A percentile compares a stretch with the other conserved stretches of the same genome.
phyloP scores from a whole-genome alignment of 2,329 filamentous ascomycete species.

The Hirsutella thompsonii region DNA sequence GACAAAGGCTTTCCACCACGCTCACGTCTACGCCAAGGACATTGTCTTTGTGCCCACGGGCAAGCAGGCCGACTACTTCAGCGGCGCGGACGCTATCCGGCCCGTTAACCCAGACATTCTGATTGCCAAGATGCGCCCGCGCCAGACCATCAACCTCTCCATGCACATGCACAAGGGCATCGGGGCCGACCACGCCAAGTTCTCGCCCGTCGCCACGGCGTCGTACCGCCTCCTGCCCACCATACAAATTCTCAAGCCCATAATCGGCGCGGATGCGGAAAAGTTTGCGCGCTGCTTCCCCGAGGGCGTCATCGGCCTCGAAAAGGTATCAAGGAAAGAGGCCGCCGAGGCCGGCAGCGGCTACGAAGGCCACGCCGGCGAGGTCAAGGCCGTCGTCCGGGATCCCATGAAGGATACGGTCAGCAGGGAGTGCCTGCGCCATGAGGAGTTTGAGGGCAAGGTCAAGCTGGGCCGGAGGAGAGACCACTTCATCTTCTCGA shows the following conservation, averaged over 20 bases:
- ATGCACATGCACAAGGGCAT: slow-evolving; percentile 94
- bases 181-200: slow-evolving; percentile 91
- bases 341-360: slow-evolving; percentile 44
- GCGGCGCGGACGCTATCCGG: slow-evolving; percentile 52
- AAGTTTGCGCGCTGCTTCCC: slow-evolving; percentile 91
- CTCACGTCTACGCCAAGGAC: slow-evolving; percentile 68
- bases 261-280: slow-evolving; percentile 71
- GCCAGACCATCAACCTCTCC: slow-evolving; percentile 72
- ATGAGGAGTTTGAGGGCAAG: slow-evolving; percentile 88
- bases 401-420: slow-evolving; percentile 93
- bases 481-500: slow-evolving; percentile 94
- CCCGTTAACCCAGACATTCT: slow-evolving; percentile 87
- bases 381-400: slow-evolving; percentile 75
- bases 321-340: slow-evolving; percentile 57
- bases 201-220: slow-evolving; percentile 89
- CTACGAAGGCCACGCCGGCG: slow-evolving; percentile 63
- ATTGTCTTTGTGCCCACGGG: slow-evolving; percentile 68
- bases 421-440: slow-evolving; percentile 80
- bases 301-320: slow-evolving; percentile 70
- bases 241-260: slow-evolving; percentile 73
- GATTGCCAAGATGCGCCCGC: slow-evolving; percentile 84
- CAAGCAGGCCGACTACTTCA: slow-evolving; percentile 57
- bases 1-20: slow-evolving; percentile 71
- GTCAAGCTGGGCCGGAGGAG: slow-evolving; percentile 81
- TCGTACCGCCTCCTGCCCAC: slow-evolving; percentile 83